These are phyloP conservation scores for Hemisphaericaspora xylanilytica DNA, from an alignment of 1,139 yeast genomes.

Conservation along the genomic window DNA sequence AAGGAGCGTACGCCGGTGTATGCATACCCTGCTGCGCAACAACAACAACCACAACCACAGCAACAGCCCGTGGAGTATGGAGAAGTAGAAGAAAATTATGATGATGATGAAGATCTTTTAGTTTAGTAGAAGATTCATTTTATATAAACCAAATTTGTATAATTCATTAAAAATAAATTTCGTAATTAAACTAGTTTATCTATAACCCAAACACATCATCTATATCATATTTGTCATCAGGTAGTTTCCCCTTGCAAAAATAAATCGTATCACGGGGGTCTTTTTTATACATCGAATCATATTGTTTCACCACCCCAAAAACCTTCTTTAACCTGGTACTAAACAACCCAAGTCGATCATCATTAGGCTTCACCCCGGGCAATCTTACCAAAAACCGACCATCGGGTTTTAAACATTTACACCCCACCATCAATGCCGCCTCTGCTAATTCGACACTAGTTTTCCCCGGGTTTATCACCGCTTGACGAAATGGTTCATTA, in stretches of 20 bases:
- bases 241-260: constrained; percentile 53
- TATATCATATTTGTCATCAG: constrained; percentile 42
- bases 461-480: constrained; percentile 25
- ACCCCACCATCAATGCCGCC: constrained; percentile 77
- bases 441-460: constrained; percentile 71
- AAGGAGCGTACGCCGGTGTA: not conserved
- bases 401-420: constrained; percentile 61
- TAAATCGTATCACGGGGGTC: constrained; percentile 58
- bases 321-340: constrained; percentile 55
- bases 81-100: constrained; percentile 4
- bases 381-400: constrained; percentile 78
- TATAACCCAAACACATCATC: constrained; percentile 36
- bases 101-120: constrained; percentile 5
- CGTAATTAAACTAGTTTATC: constrained; percentile 1
- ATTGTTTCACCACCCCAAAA: constrained; percentile 49
- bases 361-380: constrained; percentile 51
- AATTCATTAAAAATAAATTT: not conserved
- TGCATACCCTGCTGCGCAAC: not conserved
- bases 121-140: not conserved
- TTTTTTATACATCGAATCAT: not conserved
- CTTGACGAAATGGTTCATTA: constrained; percentile 26
- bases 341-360: constrained; percentile 56
- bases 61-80: not conserved
- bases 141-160: not conserved
- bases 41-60: not conserved